A percentile compares a stretch with the other conserved stretches of the same genome.
Conservation (phyloP, 805 yeast genomes). For the Hyphopichia homilentoma region DNA sequence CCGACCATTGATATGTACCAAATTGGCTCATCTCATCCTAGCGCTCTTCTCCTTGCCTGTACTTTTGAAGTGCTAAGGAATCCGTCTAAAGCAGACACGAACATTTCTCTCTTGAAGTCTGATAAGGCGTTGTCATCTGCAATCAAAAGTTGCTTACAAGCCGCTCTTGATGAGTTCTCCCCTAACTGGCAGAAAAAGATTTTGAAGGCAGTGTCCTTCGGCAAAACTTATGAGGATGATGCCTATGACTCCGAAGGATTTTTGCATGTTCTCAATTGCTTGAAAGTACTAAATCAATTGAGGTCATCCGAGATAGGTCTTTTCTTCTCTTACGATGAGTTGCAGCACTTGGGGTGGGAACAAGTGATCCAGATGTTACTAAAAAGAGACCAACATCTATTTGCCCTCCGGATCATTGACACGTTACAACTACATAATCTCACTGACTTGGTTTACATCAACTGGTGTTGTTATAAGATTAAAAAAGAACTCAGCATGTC, state of each 20-base stretch:
- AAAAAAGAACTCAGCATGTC: constrained; percentile 46
- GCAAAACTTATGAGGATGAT: constrained; percentile 58
- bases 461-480: constrained; percentile 81
- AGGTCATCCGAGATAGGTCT: constrained; percentile 65
- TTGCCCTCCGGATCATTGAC: constrained; percentile 60
- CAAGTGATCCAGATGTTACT: constrained; percentile 54
- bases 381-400: constrained; percentile 53
- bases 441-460: constrained; percentile 47
- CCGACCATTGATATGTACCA: constrained; percentile 61
- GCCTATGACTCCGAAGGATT: constrained; percentile 57
- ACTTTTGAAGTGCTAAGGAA: constrained; percentile 54
- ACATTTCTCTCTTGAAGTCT: constrained; percentile 49
- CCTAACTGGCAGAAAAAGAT: constrained; percentile 76
- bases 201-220: constrained; percentile 79
- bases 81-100: constrained; percentile 80
- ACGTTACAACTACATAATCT: constrained; percentile 41
- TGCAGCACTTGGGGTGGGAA: constrained; percentile 49
- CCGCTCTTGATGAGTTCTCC: constrained; percentile 76
- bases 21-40: constrained; percentile 80
- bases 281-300: constrained; percentile 69
- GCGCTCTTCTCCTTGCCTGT: constrained; percentile 81
- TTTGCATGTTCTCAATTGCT: constrained; percentile 54
- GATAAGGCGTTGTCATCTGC: constrained; percentile 52
- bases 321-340: constrained; percentile 59
- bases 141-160: constrained; percentile 65